Conservation (phyloP, 257 asterid genomes). For the Penstemon eatonii region DNA sequence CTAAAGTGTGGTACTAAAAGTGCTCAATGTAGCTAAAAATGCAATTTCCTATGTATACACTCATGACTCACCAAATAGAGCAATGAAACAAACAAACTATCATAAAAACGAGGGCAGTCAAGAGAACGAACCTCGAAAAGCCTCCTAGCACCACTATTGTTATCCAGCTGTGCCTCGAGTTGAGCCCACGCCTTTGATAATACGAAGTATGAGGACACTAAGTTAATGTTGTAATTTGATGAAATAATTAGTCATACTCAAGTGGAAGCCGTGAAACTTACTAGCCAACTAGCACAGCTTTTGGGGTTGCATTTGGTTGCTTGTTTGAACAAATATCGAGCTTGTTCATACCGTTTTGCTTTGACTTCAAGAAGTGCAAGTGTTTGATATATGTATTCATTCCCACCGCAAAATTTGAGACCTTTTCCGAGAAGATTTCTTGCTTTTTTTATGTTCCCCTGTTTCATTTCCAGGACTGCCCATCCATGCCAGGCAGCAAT, state of each 20-base stretch:
- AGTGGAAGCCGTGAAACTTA: slow-evolving; percentile 41
- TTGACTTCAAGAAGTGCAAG: slow-evolving; percentile 90
- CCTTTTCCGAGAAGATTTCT: slow-evolving; percentile 89
- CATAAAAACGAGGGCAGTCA: no score
- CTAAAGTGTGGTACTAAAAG: no score
- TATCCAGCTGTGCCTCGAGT: slow-evolving; percentile 85
- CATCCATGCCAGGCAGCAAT: slow-evolving; percentile 99
- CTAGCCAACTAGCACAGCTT: slow-evolving; percentile 99
- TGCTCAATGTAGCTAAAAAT: no score
- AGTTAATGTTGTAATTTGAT: not conserved
- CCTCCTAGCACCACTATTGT: slow-evolving; percentile 53
- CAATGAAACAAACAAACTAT: no score
- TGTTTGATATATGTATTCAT: slow-evolving; percentile 89
- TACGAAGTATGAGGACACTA: not conserved
- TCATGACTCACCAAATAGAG: no score
- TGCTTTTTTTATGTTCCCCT: slow-evolving; percentile 82
- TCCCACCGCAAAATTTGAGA: slow-evolving; percentile 84
- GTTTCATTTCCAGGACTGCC: slow-evolving; percentile 89
- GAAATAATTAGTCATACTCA: not conserved
- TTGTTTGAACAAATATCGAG: slow-evolving; percentile 83
- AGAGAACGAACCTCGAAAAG: slow-evolving; percentile 68
- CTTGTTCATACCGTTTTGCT: slow-evolving; percentile 75
- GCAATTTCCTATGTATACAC: no score
- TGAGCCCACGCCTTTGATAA: slow-evolving; percentile 92
- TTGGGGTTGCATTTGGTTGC: slow-evolving; percentile 85